Evolutionary conservation across 2,329 filamentous ascomycete genomes (phyloP).

Genomic region (Botrytis fabae): DNA sequence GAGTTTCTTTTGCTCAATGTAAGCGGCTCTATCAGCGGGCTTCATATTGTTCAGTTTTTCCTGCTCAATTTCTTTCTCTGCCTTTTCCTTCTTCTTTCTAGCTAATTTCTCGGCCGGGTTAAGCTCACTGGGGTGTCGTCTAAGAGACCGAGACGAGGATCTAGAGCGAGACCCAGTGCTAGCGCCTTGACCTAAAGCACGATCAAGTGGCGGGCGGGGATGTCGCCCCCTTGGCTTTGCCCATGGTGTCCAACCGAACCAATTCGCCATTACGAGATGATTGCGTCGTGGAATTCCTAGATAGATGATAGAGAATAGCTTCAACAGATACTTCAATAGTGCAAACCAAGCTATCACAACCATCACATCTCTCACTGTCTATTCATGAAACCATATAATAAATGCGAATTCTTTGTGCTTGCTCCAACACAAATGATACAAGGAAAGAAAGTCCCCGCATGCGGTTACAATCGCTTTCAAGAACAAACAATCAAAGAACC

Average conservation of each 20-base stretch:
- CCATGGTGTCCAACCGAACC: conserved; percentile 5
- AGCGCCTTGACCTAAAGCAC: not conserved
- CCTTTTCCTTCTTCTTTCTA: not conserved
- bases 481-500: not conserved
- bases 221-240: no score
- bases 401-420: conserved; percentile 6
- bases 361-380: no score
- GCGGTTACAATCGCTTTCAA: not conserved
- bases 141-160: not conserved
- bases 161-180: no score
- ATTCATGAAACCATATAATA: conserved; percentile 6
- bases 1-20: not conserved
- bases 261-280: not conserved
- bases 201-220: no score
- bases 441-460: conserved; percentile 18
- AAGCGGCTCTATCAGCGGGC: not conserved
- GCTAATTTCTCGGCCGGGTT: not conserved
- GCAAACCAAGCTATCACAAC: not conserved
- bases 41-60: not conserved
- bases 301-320: not conserved
- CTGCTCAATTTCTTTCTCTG: not conserved
- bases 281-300: not conserved
- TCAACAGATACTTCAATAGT: not conserved
- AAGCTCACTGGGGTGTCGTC: not conserved
- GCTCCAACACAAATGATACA: not conserved